phyloP scores from a whole-genome alignment of 768 basidiomycete species.

The Mycena pura region DNA sequence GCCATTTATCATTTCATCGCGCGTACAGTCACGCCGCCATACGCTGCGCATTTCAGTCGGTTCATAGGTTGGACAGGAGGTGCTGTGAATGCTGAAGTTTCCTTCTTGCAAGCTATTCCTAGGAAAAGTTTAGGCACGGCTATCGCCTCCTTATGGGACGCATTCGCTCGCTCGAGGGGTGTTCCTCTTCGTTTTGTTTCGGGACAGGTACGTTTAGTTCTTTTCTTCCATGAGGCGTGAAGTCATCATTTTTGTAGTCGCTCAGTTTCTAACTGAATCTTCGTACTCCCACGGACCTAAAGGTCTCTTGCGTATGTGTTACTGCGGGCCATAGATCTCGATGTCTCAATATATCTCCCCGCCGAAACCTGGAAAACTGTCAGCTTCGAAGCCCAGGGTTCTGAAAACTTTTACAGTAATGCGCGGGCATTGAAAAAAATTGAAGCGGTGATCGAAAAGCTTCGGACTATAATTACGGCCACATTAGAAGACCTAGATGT shows the following conservation, averaged over 20 bases:
- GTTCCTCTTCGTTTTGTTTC: slow-evolving; percentile 45
- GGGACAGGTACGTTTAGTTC: slow-evolving; percentile 51
- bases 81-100: slow-evolving; percentile 7
- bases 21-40: slow-evolving; percentile 40
- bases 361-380: slow-evolving; percentile 29
- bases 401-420: slow-evolving; percentile 23
- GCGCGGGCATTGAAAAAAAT: slow-evolving; percentile 25
- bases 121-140: slow-evolving; percentile 1
- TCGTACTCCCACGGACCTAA: slow-evolving; percentile 34
- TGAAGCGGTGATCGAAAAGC: slow-evolving; percentile 24
- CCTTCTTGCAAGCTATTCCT: slow-evolving; percentile 28
- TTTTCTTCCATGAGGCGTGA: slow-evolving; percentile 24
- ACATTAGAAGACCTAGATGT: slow-evolving; percentile 22
- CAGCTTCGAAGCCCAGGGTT: not conserved
- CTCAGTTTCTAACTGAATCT: slow-evolving; percentile 56
- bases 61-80: slow-evolving; percentile 23
- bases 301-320: slow-evolving; percentile 40
- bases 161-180: slow-evolving; percentile 33
- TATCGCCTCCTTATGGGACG: slow-evolving; percentile 19
- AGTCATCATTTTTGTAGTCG: slow-evolving; percentile 45
- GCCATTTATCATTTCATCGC: slow-evolving; percentile 46
- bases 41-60: slow-evolving; percentile 39
- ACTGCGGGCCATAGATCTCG: slow-evolving; percentile 50
- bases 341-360: slow-evolving; percentile 47
- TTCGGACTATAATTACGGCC: slow-evolving; percentile 16